Conservation (phyloP, 306 rosid species). For the Cucurbita ficifolia region DNA sequence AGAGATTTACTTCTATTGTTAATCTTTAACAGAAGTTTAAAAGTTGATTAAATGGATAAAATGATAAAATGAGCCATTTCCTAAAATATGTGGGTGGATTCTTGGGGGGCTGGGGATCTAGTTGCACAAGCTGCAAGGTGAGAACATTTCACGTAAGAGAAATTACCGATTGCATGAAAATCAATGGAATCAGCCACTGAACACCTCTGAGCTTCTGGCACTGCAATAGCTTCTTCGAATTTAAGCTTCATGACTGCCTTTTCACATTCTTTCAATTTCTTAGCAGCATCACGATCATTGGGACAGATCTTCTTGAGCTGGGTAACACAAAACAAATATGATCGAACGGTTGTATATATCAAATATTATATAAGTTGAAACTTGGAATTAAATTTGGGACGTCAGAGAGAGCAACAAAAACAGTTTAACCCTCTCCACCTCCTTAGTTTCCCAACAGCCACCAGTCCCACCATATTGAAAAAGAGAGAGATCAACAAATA, state of each 20-base stretch:
- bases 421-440: background rate
- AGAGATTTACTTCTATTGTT: background rate
- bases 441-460: background rate
- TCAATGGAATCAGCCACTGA: slow-evolving; percentile 78
- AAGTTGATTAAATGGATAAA: background rate
- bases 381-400: background rate
- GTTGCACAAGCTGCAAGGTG: background rate
- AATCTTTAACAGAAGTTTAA: background rate
- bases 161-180: slow-evolving; percentile 61
- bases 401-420: background rate
- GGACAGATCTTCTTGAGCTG: slow-evolving; percentile 85
- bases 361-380: background rate
- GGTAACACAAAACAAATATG: slow-evolving; percentile 10
- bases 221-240: slow-evolving; percentile 93
- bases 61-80: background rate
- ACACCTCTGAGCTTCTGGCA: slow-evolving; percentile 46
- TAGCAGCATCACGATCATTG: slow-evolving; percentile 86
- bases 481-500: background rate
- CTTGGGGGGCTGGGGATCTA: background rate
- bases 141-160: slow-evolving; percentile 1
- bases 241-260: slow-evolving; percentile 91
- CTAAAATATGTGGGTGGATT: background rate
- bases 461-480: background rate
- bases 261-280: slow-evolving; percentile 95
- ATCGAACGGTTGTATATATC: background rate